These are phyloP conservation scores for Aspergillus phoenicis DNA, from an alignment of 2,329 filamentous ascomycete genomes.

Conservation along the genomic window DNA sequence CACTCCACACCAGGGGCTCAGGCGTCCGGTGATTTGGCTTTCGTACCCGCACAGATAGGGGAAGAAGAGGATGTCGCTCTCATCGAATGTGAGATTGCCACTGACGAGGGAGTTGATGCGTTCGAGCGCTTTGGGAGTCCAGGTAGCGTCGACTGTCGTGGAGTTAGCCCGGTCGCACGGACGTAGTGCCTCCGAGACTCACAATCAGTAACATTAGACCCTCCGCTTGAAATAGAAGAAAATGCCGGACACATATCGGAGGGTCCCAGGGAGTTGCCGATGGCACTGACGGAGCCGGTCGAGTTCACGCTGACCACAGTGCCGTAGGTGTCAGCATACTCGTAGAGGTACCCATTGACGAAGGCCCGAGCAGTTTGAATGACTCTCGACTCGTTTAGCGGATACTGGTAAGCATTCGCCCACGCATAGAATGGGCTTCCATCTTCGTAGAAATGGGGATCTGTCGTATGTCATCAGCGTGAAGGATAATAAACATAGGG, in stretches of 20 bases:
- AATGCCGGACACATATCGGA: constrained; percentile 62
- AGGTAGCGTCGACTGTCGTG: constrained; percentile 13
- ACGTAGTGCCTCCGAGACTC: neutral
- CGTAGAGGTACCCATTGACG: constrained; percentile 1
- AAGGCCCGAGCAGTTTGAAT: constrained; percentile 4
- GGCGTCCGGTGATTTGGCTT: constrained; percentile 64
- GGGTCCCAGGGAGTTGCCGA: constrained; percentile 65
- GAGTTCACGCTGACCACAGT: constrained; percentile 62
- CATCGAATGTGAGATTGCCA: constrained; percentile 57
- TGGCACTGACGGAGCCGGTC: constrained; percentile 53
- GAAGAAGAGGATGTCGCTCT: constrained; percentile 59
- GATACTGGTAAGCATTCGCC: constrained; percentile 61
- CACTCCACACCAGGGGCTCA: constrained; percentile 65
- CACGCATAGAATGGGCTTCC: constrained; percentile 60
- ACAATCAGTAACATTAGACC: constrained; percentile 25
- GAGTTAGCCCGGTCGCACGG: neutral
- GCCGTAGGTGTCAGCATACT: constrained; percentile 40
- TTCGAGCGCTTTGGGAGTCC: constrained; percentile 27
- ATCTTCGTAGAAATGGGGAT: constrained; percentile 52
- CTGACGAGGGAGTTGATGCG: constrained; percentile 58
- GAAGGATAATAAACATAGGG: neutral
- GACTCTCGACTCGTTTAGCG: neutral
- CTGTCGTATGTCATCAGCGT: neutral
- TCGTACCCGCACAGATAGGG: constrained; percentile 74
- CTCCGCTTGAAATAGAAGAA: constrained; percentile 55